Base-by-base conservation (phyloP, 83 land plant species). In the Larix sibirica region DNA sequence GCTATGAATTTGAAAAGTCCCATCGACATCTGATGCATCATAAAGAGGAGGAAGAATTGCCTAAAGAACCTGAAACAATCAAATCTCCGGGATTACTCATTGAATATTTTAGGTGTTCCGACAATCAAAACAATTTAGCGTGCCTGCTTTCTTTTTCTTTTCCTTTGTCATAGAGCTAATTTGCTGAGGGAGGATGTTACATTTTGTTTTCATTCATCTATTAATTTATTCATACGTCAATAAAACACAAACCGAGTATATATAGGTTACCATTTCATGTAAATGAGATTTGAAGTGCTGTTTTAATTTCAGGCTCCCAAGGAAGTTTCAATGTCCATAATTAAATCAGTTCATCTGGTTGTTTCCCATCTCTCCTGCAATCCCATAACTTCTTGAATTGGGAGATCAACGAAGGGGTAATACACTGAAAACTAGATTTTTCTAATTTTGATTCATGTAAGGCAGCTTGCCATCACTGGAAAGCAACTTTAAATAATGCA, bases 1-100 rank as follows among this genome's bases (percentile, higher is more conserved):
- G 87, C 98, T 83, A 94, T 81, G 66, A 88, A 24, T 38, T 96
- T 83, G 69, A 95, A 95, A 21, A 95, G 90, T 21, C 90, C 92
- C 64, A 85, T 5, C 69, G 93, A 92, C 94, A 93, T 93, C 81
- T 95, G 97, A 83, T 92, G 93, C 16, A 91, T 36, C 13, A 81
- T 56, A 80, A 91, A 92, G 21, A 92, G 89, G 24, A 92, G 33
- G 24, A 95, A 82, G 87, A 92, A 82, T 79, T 79, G 89, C 10
- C 88, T 85, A 82, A 94, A 92, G 79, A 92, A 92, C 84, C 95
- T 94, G 84, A 28, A 82, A 68, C 24, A 14, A 16, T 18, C 3
- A 47, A n/a, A 80, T 63, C 54, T 31, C 75, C 59, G 6, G 23
- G n/a, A 44, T 20, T 44, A 24, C 28, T 16, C 42, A 47, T 31